Base-by-base conservation (phyloP, 1,139 yeast species). In the Spathaspora sp. region DNA sequence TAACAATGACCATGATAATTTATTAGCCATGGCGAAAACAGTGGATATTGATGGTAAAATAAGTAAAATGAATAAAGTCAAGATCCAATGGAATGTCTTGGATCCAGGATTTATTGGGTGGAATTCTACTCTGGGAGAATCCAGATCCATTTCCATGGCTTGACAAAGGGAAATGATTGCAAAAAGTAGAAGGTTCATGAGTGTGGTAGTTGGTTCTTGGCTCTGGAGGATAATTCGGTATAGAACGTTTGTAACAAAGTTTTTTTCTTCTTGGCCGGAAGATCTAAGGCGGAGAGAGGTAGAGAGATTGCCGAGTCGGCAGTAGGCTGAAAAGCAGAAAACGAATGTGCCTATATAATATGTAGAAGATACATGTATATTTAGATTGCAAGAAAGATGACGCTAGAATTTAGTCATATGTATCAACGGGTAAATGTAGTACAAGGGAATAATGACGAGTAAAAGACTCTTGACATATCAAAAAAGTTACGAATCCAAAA, bases 61-160 rank as follows among this genome's bases (percentile, higher is more conserved):
- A 29, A 84, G 66, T 11, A 82, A 56, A 4, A 79, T 44, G 1
- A 65, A 52, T 26, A 83, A 49, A 0, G 86, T 66, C 25, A 74
- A 46, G 23, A 84, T 60, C 89, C 89, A 85, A 59, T 85, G 91
- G 60, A 82, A 73, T 0, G 85, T 66, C 55, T 80, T 82, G 10
- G 82, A 68, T 2, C 69, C 74, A 13, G 84, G 76, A 49, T 80
- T 69, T 17, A 68, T 54, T 4, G 80, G 78, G 49, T 74, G 77
- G 62, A 72, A 73, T 51, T 70, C 76, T 17, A 59, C 61, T 23
- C 56, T 62, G 18, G 65, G 69, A 55, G 59, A 67, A 38, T 61
- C 71, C 74, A 68, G 70, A 33, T 63, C 72, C 69, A 56, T 56
- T n/a, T 52, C 57, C 43, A 36, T 44, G 24, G 42, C 41, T 9